A percentile compares a stretch with the other conserved stretches of the same genome.
Evolutionary conservation across 176 grass and related monocot species (phyloP).

Genomic region (Carex kokanica): DNA sequence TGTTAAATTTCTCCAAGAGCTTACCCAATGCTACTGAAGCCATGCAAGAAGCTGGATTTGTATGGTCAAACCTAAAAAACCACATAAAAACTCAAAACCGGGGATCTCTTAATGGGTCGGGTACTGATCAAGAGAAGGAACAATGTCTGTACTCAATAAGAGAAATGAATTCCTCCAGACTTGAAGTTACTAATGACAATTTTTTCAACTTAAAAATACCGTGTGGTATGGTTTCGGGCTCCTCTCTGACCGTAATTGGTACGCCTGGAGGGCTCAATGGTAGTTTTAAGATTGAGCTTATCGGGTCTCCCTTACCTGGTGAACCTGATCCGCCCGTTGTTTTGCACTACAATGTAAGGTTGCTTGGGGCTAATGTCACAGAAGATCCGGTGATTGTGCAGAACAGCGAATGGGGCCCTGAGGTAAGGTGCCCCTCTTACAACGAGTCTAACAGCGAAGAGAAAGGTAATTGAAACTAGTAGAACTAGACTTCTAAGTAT

Average conservation of each 20-base stretch:
- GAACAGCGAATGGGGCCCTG: conserved; percentile 61
- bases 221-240: conserved; percentile 70
- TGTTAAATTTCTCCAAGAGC: conserved; percentile 37
- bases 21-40: conserved; percentile 66
- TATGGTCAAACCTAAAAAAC: conserved; percentile 58
- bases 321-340: conserved; percentile 63
- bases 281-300: conserved; percentile 63
- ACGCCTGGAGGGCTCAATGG: conserved; percentile 61
- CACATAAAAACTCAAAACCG: conserved; percentile 31
- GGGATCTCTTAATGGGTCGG: conserved; percentile 13
- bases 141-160: conserved; percentile 69
- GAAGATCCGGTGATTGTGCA: conserved; percentile 81
- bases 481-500: background rate
- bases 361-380: conserved; percentile 51
- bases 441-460: conserved; percentile 35
- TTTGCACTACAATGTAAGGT: conserved; percentile 65
- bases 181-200: background rate
- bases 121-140: conserved; percentile 20
- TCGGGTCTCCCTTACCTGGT: conserved; percentile 54
- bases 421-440: conserved; percentile 65
- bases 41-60: conserved; percentile 54
- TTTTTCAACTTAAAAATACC: conserved; percentile 49
- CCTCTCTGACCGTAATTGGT: conserved; percentile 81
- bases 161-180: conserved; percentile 55
- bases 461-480: conserved; percentile 42